A percentile compares a stretch with the other conserved stretches of the same genome.
These are phyloP conservation scores for Naegleria lovaniensis DNA, from an alignment of 208 protist genomes.

Conservation along the genomic window DNA sequence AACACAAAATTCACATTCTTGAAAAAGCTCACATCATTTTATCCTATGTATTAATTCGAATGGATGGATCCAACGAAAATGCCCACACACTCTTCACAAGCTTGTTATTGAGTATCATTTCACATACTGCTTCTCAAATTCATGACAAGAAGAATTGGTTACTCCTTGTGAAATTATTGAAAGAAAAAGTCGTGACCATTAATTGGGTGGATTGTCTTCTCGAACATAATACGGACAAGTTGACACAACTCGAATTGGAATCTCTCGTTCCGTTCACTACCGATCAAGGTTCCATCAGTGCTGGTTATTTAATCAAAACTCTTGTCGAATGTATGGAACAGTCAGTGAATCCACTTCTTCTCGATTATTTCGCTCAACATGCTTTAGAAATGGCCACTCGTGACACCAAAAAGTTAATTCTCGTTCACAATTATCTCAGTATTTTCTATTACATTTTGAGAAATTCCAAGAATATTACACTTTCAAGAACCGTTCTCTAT, in stretches of 20 bases:
- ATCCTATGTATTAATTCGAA: background rate
- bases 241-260: background rate
- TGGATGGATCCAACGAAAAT: background rate
- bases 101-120: background rate
- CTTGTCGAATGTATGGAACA: background rate
- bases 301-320: background rate
- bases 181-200: background rate
- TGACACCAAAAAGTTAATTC: background rate
- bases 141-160: background rate
- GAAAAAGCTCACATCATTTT: background rate
- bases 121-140: background rate
- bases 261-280: background rate
- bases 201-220: background rate
- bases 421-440: background rate
- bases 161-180: background rate
- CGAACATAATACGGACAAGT: background rate
- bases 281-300: background rate
- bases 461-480: background rate
- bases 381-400: background rate
- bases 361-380: slow-evolving; percentile 3
- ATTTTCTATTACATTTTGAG: background rate
- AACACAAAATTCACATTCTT: background rate
- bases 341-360: background rate
- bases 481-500: background rate
- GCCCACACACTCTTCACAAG: background rate